Evolutionary conservation across 148 eudicot species (phyloP).

Genomic region (Rhododendron simsii): DNA sequence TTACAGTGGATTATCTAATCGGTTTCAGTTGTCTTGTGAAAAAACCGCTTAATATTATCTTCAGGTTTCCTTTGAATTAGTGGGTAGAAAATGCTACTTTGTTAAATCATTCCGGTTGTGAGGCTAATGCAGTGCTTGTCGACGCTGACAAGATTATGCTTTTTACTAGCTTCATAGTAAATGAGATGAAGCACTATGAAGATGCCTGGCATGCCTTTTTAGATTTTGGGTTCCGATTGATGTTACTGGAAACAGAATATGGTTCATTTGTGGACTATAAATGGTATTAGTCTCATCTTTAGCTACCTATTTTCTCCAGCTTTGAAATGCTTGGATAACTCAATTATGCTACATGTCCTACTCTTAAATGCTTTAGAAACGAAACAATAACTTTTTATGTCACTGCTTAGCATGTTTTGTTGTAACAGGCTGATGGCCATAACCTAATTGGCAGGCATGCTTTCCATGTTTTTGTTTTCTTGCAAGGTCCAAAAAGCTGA

Average conservation of each 20-base stretch:
- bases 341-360: not conserved
- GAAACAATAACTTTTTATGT: not conserved
- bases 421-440: not conserved
- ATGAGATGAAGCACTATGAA: not conserved
- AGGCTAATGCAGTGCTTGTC: not conserved
- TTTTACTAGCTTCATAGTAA: not conserved
- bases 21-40: not conserved
- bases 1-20: not conserved
- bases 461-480: slow-evolving; percentile 11
- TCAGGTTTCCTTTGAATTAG: not conserved
- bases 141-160: not conserved
- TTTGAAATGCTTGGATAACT: not conserved
- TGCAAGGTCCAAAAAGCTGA: slow-evolving; percentile 85
- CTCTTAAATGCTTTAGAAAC: not conserved
- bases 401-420: not conserved
- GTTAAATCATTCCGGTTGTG: not conserved
- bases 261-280: not conserved
- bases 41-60: not conserved
- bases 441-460: not conserved
- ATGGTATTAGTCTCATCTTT: not conserved
- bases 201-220: not conserved
- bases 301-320: not conserved
- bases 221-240: not conserved
- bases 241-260: slow-evolving; percentile 2
- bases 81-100: not conserved